Conservation (phyloP, 2,329 filamentous ascomycete genomes). For the Bisporella sp. region DNA sequence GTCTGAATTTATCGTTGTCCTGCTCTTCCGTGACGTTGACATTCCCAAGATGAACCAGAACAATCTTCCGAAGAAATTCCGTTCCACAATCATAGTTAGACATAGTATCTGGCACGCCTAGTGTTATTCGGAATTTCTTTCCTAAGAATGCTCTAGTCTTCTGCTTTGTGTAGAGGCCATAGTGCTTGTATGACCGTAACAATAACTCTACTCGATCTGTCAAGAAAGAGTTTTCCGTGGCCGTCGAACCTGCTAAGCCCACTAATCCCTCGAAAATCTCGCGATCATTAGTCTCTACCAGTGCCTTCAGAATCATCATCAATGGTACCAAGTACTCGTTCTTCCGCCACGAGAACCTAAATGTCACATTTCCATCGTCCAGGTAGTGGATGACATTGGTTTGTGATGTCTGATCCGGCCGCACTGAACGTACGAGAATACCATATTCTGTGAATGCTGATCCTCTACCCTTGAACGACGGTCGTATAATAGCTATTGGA, state of each 20-base stretch:
- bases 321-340: constrained; percentile 93
- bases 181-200: constrained; percentile 83
- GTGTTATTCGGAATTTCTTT: constrained; percentile 81
- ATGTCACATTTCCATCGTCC: constrained; percentile 90
- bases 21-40: constrained; percentile 76
- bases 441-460: constrained; percentile 82
- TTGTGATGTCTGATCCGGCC: constrained; percentile 96
- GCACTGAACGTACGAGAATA: constrained; percentile 84
- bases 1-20: constrained; percentile 86
- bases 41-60: constrained; percentile 86
- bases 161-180: constrained; percentile 72
- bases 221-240: constrained; percentile 81
- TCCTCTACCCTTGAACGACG: constrained; percentile 84
- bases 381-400: constrained; percentile 97
- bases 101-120: constrained; percentile 77
- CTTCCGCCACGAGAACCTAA: constrained; percentile 97
- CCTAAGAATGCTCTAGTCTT: constrained; percentile 84
- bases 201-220: constrained; percentile 91
- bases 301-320: constrained; percentile 93
- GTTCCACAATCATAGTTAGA: constrained; percentile 84
- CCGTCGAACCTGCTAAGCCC: constrained; percentile 68
- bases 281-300: constrained; percentile 91
- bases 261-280: constrained; percentile 95
- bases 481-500: constrained; percentile 87
- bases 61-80: constrained; percentile 84